phyloP scores from a whole-genome alignment of 148 eudicot genomes.

The Persicaria maculosa region DNA sequence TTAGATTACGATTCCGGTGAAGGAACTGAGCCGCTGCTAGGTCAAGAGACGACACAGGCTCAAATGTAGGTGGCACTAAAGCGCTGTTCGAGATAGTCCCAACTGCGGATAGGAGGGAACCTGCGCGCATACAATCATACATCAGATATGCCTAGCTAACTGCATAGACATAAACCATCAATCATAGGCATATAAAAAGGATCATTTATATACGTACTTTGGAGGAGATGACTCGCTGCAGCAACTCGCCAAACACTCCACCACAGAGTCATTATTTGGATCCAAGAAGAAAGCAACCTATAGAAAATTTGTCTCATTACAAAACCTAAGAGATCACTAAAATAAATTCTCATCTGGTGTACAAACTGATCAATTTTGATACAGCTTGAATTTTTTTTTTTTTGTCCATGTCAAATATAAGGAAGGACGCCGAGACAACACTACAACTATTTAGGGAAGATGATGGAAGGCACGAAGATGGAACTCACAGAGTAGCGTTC shows the following conservation, averaged over 20 bases:
- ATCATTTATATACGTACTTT: constrained; percentile 28
- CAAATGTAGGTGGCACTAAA: constrained; percentile 28
- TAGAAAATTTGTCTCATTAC: constrained; percentile 12
- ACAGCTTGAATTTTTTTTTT: not conserved
- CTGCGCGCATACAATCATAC: constrained; percentile 22
- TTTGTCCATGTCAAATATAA: no score
- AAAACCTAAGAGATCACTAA: not conserved
- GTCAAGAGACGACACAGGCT: not conserved
- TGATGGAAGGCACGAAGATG: not conserved
- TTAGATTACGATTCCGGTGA: no score
- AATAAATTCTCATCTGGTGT: no score
- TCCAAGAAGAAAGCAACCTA: constrained; percentile 77
- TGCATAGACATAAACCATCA: not conserved
- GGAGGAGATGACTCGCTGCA: constrained; percentile 66
- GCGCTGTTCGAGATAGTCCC: constrained; percentile 54
- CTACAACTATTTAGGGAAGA: not conserved
- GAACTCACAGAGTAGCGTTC: constrained; percentile 65
- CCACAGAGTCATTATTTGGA: constrained; percentile 39
- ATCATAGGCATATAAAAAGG: no score
- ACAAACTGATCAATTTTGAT: not conserved
- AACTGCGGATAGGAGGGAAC: constrained; percentile 54
- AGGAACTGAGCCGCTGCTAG: not conserved
- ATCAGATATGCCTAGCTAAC: not conserved
- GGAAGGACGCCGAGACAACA: not conserved
- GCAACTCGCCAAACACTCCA: constrained; percentile 65